These are phyloP conservation scores for Colletotrichum liaoningense DNA, from an alignment of 2,329 filamentous ascomycete genomes.

Conservation along the genomic window DNA sequence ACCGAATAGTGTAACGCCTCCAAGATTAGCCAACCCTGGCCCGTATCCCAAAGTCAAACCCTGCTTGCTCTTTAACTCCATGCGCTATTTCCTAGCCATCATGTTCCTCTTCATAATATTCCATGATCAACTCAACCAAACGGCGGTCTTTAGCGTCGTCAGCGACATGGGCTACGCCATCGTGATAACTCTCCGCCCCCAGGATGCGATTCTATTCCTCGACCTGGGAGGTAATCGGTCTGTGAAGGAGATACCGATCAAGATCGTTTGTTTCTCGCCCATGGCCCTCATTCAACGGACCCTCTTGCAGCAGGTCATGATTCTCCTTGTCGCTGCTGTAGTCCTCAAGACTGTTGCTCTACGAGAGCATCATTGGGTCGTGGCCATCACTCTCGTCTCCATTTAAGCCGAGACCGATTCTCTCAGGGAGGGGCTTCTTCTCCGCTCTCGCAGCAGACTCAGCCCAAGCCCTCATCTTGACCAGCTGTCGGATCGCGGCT, in stretches of 20 bases:
- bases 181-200: not conserved
- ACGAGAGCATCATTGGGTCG: slow-evolving; percentile 35
- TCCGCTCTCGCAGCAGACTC: slow-evolving; percentile 70
- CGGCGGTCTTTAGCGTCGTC: not conserved
- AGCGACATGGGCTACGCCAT: not conserved
- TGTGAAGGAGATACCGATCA: not conserved
- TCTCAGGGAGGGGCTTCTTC: slow-evolving; percentile 53
- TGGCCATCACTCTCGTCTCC: slow-evolving; percentile 40
- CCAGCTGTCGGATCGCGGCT: slow-evolving; percentile 83
- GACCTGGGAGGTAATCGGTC: not conserved
- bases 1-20: slow-evolving; percentile 12
- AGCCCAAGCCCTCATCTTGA: slow-evolving; percentile 87
- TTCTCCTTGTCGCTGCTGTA: not conserved
- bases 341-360: slow-evolving; percentile 3
- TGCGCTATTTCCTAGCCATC: not conserved
- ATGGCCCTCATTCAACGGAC: not conserved
- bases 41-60: not conserved
- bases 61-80: slow-evolving; percentile 3
- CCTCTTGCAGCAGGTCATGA: not conserved
- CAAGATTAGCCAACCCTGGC: not conserved
- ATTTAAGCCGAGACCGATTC: slow-evolving; percentile 53
- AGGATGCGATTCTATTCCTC: not conserved
- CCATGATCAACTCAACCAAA: not conserved
- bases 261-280: not conserved
- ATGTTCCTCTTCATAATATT: not conserved